phyloP scores from a whole-genome alignment of 352 stramenopile genomes.

The Globisporangium okanoganense region DNA sequence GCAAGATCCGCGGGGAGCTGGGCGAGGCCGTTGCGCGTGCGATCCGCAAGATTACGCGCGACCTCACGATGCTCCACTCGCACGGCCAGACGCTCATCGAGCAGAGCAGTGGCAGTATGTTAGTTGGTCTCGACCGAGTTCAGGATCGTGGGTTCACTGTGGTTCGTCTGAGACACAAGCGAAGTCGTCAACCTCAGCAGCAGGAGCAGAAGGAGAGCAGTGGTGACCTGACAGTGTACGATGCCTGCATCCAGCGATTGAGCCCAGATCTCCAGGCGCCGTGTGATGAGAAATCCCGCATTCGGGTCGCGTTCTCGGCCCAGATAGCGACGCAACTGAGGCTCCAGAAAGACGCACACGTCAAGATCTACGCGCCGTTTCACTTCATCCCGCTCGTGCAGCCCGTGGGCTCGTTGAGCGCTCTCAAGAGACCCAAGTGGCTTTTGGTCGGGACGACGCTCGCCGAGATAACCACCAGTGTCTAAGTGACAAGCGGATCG shows the following conservation, averaged over 20 bases:
- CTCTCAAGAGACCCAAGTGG: slow-evolving; percentile 15
- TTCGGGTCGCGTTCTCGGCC: slow-evolving; percentile 35
- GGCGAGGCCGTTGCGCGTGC: slow-evolving; percentile 55
- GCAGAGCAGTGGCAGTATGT: slow-evolving; percentile 16
- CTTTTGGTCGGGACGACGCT: slow-evolving; percentile 53
- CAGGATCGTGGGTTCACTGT: slow-evolving; percentile 37
- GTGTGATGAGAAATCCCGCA: slow-evolving; percentile 6
- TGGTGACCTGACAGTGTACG: slow-evolving; percentile 23
- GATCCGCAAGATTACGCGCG: slow-evolving; percentile 42
- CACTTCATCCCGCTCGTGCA: slow-evolving; percentile 36
- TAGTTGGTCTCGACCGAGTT: slow-evolving; percentile 31
- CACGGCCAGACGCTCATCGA: slow-evolving; percentile 48
- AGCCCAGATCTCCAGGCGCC: slow-evolving; percentile 13
- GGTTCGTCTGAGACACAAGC: slow-evolving; percentile 20
- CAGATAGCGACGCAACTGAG: slow-evolving; percentile 28
- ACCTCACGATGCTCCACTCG: slow-evolving; percentile 57
- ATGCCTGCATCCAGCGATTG: slow-evolving; percentile 29
- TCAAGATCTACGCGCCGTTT: slow-evolving; percentile 60
- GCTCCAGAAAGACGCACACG: slow-evolving; percentile 19
- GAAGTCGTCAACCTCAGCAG: background rate
- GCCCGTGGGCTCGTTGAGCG: slow-evolving; percentile 19
- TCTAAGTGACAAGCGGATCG: background rate
- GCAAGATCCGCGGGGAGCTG: slow-evolving; percentile 53
- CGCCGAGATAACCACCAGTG: slow-evolving; percentile 27
- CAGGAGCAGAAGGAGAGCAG: background rate